Evolutionary conservation across 2,329 filamentous ascomycete genomes (phyloP).

Genomic region (Metarhizium album): DNA sequence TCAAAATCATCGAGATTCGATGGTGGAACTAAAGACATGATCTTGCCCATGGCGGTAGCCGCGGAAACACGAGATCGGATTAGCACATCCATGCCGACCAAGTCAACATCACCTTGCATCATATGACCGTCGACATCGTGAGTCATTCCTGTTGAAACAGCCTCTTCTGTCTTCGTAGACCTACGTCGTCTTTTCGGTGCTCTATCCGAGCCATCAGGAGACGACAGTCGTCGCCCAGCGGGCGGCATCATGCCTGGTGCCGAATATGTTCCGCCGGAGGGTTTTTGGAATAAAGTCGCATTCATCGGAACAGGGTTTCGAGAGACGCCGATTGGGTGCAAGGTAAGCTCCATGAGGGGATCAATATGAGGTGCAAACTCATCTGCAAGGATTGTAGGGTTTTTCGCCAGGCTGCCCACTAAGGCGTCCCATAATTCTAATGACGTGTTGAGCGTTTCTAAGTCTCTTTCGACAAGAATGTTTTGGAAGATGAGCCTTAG

Average conservation of each 20-base stretch:
- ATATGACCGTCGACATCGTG: conserved; percentile 98
- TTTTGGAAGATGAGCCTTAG: conserved; percentile 90
- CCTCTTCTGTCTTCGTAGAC: conserved; percentile 70
- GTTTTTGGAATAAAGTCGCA: conserved; percentile 76
- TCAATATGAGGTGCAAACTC: conserved; percentile 69
- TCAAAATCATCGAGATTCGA: conserved; percentile 53
- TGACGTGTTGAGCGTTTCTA: conserved; percentile 69
- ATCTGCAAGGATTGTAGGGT: conserved; percentile 52
- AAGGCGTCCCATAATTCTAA: conserved; percentile 79
- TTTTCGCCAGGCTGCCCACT: conserved; percentile 55
- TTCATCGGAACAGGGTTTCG: conserved; percentile 92
- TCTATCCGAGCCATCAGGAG: conserved; percentile 47
- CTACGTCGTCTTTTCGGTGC: conserved; percentile 69
- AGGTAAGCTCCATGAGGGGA: conserved; percentile 70
- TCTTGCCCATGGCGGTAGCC: conserved; percentile 72
- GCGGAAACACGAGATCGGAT: conserved; percentile 83
- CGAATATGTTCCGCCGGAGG: conserved; percentile 77
- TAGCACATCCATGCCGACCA: conserved; percentile 82
- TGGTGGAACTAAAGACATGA: conserved; percentile 68
- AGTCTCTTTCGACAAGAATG: conserved; percentile 82
- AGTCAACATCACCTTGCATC: conserved; percentile 91
- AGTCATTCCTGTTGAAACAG: conserved; percentile 49
- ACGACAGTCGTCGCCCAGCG: conserved; percentile 35
- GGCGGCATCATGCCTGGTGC: conserved; percentile 33
- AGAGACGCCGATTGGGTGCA: conserved; percentile 87